Conservation (phyloP, 352 stramenopile genomes). For the Globisporangium spiculum region DNA sequence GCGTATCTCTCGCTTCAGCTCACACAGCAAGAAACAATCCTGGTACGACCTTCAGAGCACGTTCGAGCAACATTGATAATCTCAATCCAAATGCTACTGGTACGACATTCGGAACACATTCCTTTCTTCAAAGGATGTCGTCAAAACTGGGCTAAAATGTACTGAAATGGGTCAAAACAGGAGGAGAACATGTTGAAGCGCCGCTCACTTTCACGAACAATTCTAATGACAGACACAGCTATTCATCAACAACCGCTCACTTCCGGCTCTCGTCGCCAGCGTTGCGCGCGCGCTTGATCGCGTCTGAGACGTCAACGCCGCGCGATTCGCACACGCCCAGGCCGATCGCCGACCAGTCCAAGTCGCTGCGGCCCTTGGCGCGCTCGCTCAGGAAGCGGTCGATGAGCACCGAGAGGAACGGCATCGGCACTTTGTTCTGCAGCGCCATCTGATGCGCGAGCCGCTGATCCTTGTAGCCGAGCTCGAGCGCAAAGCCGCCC, state of each 20-base stretch:
- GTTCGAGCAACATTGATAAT: not conserved
- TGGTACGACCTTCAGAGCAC: not conserved
- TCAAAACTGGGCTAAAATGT: not conserved
- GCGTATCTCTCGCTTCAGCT: not conserved
- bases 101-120: not conserved
- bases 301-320: conserved; percentile 51
- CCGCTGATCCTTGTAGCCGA: conserved; percentile 73
- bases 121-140: too few relatives aligned
- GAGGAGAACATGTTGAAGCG: not conserved
- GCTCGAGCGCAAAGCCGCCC: conserved; percentile 68
- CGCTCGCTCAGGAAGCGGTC: conserved; percentile 65
- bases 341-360: conserved; percentile 79
- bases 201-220: not conserved
- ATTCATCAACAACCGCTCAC: not conserved
- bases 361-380: conserved; percentile 51
- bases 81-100: not conserved
- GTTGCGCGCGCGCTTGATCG: conserved; percentile 30
- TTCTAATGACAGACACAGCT: not conserved
- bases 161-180: not conserved
- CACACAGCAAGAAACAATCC: not conserved
- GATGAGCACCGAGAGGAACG: conserved; percentile 68
- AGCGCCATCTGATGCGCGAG: conserved; percentile 59
- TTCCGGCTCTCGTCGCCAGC: not conserved
- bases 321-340: conserved; percentile 55
- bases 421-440: conserved; percentile 60